phyloP scores from a whole-genome alignment of 176 grass and related monocot species.

The Carex littledalei region DNA sequence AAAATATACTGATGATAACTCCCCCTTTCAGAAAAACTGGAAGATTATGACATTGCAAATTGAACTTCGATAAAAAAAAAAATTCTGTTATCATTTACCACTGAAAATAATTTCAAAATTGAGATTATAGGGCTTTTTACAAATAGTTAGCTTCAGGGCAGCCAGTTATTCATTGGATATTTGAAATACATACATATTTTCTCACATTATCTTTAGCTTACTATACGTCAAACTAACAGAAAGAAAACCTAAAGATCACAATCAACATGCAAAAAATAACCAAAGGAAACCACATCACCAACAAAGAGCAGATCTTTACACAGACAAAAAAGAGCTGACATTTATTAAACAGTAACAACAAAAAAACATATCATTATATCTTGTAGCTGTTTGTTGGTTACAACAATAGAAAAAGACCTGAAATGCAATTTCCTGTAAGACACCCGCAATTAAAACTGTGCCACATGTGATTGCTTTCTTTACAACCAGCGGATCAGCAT shows the following conservation, averaged over 20 bases:
- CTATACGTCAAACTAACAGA: conserved; percentile 9
- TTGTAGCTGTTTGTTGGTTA: conserved; percentile 43
- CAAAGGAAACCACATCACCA: conserved; percentile 32
- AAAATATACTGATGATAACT: not conserved
- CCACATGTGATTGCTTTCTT: conserved; percentile 98
- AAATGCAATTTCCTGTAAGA: conserved; percentile 98
- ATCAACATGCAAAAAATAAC: conserved; percentile 28
- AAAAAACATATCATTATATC: conserved; percentile 46
- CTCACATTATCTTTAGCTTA: not conserved
- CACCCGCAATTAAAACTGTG: conserved; percentile 90
- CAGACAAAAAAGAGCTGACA: conserved; percentile 47
- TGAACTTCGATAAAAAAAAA: not conserved
- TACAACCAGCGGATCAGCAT: conserved; percentile 63
- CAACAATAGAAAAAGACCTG: conserved; percentile 91
- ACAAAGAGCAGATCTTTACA: conserved; percentile 41
- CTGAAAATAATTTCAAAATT: conserved; percentile 2
- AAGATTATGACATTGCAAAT: not conserved
- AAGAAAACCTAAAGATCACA: conserved; percentile 23
- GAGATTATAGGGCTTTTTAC: not conserved
- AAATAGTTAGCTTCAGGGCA: not conserved
- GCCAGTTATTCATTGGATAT: not conserved
- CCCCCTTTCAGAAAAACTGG: not conserved
- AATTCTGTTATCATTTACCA: not conserved
- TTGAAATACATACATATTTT: not conserved
- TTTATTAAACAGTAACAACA: conserved; percentile 19